Evolutionary conservation across 2,329 filamentous ascomycete genomes (phyloP).

Genomic region (Verticillium nonalfalfae): DNA sequence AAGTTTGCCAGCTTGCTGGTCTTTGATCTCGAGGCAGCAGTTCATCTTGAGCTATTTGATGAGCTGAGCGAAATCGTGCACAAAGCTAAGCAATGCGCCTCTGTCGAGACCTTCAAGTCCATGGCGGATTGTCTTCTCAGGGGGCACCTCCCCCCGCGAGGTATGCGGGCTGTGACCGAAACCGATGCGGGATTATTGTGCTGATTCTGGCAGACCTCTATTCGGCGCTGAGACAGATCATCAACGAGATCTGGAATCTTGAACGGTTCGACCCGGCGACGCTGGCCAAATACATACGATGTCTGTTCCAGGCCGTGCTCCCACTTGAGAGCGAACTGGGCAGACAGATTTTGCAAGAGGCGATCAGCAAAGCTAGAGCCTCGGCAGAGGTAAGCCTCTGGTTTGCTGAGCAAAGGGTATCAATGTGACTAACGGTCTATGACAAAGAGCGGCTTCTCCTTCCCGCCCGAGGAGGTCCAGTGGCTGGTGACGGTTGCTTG

Average conservation of each 20-base stretch:
- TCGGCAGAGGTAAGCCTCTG: slow-evolving; percentile 32
- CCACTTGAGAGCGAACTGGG: slow-evolving; percentile 48
- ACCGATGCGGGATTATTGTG: no score
- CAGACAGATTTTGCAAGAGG: slow-evolving; percentile 58
- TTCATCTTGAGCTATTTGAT: slow-evolving; percentile 62
- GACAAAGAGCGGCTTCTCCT: slow-evolving; percentile 22
- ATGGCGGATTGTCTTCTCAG: slow-evolving; percentile 62
- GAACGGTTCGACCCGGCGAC: slow-evolving; percentile 49
- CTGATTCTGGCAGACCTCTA: slow-evolving; percentile 35
- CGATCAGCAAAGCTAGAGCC: slow-evolving; percentile 44
- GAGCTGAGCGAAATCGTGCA: slow-evolving; percentile 55
- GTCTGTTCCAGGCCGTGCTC: slow-evolving; percentile 64
- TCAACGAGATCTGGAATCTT: slow-evolving; percentile 59
- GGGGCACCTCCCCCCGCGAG: slow-evolving; percentile 41
- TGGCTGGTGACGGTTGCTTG: slow-evolving; percentile 68
- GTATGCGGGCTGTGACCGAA: slow-evolving; percentile 24
- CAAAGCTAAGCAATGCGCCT: slow-evolving; percentile 36
- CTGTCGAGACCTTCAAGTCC: slow-evolving; percentile 45
- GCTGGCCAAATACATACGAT: slow-evolving; percentile 72
- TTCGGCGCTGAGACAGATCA: slow-evolving; percentile 55
- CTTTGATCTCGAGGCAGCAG: slow-evolving; percentile 73
- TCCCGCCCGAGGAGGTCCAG: slow-evolving; percentile 63
- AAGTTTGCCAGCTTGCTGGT: slow-evolving; percentile 64
- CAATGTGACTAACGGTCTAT: not conserved
- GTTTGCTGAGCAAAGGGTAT: slow-evolving; percentile 7